Conservation (phyloP, 495 filamentous ascomycete species). For the Hypoxylon trugodes region DNA sequence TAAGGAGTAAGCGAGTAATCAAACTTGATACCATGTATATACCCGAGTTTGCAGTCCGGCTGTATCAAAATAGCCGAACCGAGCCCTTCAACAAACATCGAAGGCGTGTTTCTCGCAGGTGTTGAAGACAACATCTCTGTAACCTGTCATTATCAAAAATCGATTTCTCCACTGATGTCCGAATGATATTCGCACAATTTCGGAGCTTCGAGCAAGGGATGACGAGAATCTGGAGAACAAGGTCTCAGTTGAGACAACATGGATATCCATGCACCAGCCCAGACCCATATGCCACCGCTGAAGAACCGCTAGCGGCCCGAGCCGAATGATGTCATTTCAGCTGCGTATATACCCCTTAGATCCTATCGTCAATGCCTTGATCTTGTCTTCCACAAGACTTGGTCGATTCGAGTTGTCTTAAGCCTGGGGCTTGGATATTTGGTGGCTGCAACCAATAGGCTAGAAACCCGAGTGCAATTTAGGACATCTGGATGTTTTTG, state of each 20-base stretch:
- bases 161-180: too few species aligned
- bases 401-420: too few species aligned
- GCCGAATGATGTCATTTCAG: constrained; percentile 10
- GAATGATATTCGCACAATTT: too few species aligned
- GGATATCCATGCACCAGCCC: background rate
- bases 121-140: too few species aligned
- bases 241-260: background rate
- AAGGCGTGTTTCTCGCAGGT: too few species aligned
- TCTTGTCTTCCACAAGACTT: too few species aligned
- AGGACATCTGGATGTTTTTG: too few species aligned
- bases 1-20: background rate
- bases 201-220: background rate
- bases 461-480: too few species aligned
- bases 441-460: too few species aligned
- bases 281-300: constrained; percentile 7
- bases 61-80: background rate
- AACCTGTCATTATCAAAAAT: too few species aligned
- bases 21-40: background rate
- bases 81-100: background rate
- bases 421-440: too few species aligned
- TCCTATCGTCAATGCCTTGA: background rate
- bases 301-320: constrained; percentile 11
- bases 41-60: background rate
- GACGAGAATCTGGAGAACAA: background rate
- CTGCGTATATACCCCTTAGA: background rate